These are phyloP conservation scores for Diaporthe vaccinii DNA, from an alignment of 2,329 filamentous ascomycete genomes.

Conservation along the genomic window DNA sequence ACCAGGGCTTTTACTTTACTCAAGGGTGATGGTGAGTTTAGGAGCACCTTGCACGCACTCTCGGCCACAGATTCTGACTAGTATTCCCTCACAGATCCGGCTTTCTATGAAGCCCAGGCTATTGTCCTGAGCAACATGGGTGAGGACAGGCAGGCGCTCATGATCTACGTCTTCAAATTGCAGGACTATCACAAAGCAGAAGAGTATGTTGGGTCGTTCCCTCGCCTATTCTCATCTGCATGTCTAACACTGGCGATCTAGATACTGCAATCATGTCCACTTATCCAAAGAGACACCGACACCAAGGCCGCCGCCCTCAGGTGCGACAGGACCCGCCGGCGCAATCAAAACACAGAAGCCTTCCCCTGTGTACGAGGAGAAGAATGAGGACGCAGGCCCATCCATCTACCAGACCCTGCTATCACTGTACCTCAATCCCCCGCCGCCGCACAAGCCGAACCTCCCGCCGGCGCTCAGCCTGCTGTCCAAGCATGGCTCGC, in stretches of 20 bases:
- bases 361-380: conserved; percentile 51
- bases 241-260: conserved; percentile 51
- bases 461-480: conserved; percentile 86
- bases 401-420: conserved; percentile 95
- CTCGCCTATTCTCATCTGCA: background rate
- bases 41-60: background rate
- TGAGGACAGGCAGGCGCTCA: conserved; percentile 93
- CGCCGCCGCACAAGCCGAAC: conserved; percentile 77
- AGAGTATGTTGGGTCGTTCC: conserved; percentile 72
- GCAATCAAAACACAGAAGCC: conserved; percentile 51
- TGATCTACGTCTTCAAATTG: conserved; percentile 97
- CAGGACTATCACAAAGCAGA: conserved; percentile 90
- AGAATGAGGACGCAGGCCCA: conserved; percentile 66
- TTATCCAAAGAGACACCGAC: conserved; percentile 63
- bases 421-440: conserved; percentile 88
- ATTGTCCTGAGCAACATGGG: conserved; percentile 96
- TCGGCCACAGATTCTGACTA: conserved; percentile 36
- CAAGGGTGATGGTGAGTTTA: conserved; percentile 78
- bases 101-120: conserved; percentile 90
- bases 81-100: conserved; percentile 69
- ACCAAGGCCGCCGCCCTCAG: conserved; percentile 45
- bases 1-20: conserved; percentile 82
- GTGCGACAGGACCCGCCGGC: conserved; percentile 45
- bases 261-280: conserved; percentile 91
- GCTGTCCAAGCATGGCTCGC: conserved; percentile 91